Conservation (phyloP, 192 early-diverging fungal species). For the Podila horticola region DNA sequence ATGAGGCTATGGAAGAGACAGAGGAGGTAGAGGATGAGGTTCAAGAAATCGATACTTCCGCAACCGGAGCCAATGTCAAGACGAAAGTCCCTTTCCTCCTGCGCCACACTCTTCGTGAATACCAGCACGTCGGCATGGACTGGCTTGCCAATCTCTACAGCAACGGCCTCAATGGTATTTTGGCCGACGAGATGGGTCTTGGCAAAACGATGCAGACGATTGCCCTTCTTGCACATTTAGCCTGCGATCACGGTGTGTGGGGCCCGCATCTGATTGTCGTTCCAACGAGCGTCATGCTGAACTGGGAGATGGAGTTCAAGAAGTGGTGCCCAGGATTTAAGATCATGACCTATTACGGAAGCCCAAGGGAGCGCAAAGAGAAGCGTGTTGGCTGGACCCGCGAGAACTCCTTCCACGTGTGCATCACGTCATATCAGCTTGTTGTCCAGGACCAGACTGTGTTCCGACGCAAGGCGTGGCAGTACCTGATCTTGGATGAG, state of each 20-base stretch:
- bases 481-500: constrained; percentile 76
- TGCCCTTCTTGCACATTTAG: constrained; percentile 72
- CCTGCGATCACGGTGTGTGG: constrained; percentile 69
- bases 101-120: constrained; percentile 80
- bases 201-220: constrained; percentile 76
- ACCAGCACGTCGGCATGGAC: constrained; percentile 90
- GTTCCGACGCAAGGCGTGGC: constrained; percentile 71
- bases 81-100: constrained; percentile 70
- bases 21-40: not conserved
- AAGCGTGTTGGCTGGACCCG: constrained; percentile 67
- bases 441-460: constrained; percentile 65
- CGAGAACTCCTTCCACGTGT: constrained; percentile 70
- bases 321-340: constrained; percentile 79
- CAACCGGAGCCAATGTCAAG: constrained; percentile 54
- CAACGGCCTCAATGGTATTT: constrained; percentile 82
- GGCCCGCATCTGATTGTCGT: constrained; percentile 81
- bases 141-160: constrained; percentile 91
- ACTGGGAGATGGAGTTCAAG: constrained; percentile 82
- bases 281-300: constrained; percentile 78
- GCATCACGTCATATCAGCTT: constrained; percentile 72
- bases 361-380: constrained; percentile 70
- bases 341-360: constrained; percentile 83
- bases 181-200: constrained; percentile 77
- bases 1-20: constrained; percentile 25
- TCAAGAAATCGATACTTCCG: constrained; percentile 38